Percentiles rank a stretch among this genome's conserved stretches.
Conservation (phyloP, 75 land plant genomes). For the Chamaecyparis obtusa region DNA sequence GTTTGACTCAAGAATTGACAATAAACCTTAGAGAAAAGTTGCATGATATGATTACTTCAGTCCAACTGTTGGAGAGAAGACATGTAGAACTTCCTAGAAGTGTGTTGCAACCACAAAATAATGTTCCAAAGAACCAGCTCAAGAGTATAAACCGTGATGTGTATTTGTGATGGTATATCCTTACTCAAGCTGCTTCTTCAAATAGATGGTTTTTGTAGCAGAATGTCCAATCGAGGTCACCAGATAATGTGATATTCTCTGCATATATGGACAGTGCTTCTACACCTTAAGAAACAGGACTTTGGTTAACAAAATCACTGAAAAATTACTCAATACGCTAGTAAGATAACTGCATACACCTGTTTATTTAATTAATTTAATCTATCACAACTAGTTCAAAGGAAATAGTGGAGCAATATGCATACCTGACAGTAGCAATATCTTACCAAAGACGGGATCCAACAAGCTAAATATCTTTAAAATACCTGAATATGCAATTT, state of each 20-base stretch:
- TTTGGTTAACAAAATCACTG: neutral
- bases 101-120: neutral
- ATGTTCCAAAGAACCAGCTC: neutral
- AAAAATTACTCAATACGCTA: too few species aligned
- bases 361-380: too few species aligned
- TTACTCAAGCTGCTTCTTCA: slow-evolving; percentile 13
- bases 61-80: neutral
- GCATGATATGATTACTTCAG: neutral
- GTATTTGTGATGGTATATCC: neutral
- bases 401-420: neutral
- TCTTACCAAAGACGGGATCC: neutral
- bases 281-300: slow-evolving; percentile 9
- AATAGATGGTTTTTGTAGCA: slow-evolving; percentile 35
- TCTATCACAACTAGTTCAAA: neutral
- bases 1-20: neutral
- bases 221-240: slow-evolving; percentile 42
- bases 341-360: too few species aligned
- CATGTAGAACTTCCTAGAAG: neutral
- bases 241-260: slow-evolving; percentile 33
- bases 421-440: too few species aligned
- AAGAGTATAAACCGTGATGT: neutral
- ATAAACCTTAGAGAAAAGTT: neutral
- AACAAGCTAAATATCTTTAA: neutral
- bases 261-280: slow-evolving; percentile 41
- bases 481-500: neutral